Percentiles rank a stretch among this genome's conserved stretches.
Evolutionary conservation across 805 yeast species (phyloP).

Genomic region (Lipomyces chichibuensis): DNA sequence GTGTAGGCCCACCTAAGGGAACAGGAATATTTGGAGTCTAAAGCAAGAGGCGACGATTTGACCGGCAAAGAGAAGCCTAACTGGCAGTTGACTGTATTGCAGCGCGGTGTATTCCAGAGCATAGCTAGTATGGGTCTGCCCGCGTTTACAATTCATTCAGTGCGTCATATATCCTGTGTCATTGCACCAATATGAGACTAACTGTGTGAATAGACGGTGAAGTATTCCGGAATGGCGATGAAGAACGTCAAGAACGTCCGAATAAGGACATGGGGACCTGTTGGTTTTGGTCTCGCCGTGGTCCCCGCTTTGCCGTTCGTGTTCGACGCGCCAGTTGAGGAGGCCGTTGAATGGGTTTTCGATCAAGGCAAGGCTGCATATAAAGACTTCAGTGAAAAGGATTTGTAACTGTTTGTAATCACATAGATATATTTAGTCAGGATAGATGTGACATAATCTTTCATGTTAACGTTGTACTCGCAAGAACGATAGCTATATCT

Average conservation of each 20-base stretch:
- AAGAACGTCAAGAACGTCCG: slow-evolving; percentile 55
- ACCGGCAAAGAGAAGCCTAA: slow-evolving; percentile 48
- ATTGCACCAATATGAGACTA: neutral
- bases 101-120: slow-evolving; percentile 79
- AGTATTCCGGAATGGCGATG: slow-evolving; percentile 65
- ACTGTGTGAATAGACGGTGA: slow-evolving; percentile 49
- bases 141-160: slow-evolving; percentile 78
- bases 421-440: neutral
- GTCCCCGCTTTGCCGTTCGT: slow-evolving; percentile 78
- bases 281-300: slow-evolving; percentile 71
- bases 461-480: neutral
- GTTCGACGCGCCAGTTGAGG: slow-evolving; percentile 83
- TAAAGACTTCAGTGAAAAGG: slow-evolving; percentile 25
- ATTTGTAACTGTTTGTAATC: slow-evolving; percentile 14
- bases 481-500: neutral
- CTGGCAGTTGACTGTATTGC: slow-evolving; percentile 66
- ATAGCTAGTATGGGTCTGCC: slow-evolving; percentile 87
- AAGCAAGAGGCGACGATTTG: slow-evolving; percentile 69
- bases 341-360: slow-evolving; percentile 63
- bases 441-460: neutral
- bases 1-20: slow-evolving; percentile 26
- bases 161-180: slow-evolving; percentile 9
- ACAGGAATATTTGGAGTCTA: slow-evolving; percentile 41
- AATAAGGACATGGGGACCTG: slow-evolving; percentile 72
- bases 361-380: slow-evolving; percentile 41